A percentile compares a stretch with the other conserved stretches of the same genome.
phyloP scores from a whole-genome alignment of 352 stramenopile species.

The Pythium monospermum region DNA sequence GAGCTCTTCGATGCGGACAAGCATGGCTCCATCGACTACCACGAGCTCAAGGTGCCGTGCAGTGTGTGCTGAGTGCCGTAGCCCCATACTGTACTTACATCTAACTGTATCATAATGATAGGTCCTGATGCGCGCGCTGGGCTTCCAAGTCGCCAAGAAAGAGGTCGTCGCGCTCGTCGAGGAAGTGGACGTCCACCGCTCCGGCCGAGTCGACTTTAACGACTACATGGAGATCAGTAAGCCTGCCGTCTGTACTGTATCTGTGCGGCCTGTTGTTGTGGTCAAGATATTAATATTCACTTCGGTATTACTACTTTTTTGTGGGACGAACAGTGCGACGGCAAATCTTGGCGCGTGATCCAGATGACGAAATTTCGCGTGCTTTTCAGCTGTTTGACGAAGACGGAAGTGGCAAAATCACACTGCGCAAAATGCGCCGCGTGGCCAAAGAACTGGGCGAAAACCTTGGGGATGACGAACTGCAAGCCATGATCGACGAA shows the following conservation, averaged over 20 bases:
- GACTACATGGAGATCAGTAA: constrained; percentile 91
- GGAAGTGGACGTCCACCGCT: constrained; percentile 83
- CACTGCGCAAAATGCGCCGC: constrained; percentile 88
- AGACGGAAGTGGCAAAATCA: constrained; percentile 87
- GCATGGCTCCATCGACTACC: constrained; percentile 87
- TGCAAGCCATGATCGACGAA: constrained; percentile 94
- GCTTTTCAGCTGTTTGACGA: constrained; percentile 95
- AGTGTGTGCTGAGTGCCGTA: neutral
- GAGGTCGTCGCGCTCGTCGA: constrained; percentile 88
- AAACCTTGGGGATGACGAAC: constrained; percentile 89
- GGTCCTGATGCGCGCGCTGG: constrained; percentile 90
- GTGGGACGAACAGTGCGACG: constrained; percentile 41
- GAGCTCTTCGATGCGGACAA: constrained; percentile 93
- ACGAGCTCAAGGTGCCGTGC: constrained; percentile 93
- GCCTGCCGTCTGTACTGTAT: constrained; percentile 1
- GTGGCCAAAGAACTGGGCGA: constrained; percentile 92
- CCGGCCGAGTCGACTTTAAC: constrained; percentile 83
- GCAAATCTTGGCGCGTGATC: constrained; percentile 81
- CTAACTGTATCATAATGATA: constrained; percentile 4
- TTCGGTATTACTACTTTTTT: neutral
- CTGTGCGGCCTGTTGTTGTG: neutral
- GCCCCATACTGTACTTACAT: neutral
- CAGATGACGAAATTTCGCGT: constrained; percentile 90
- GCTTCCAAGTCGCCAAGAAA: constrained; percentile 88
- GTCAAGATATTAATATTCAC: neutral